Percentiles rank a stretch among this genome's conserved stretches.
Conservation (phyloP, 495 filamentous ascomycete genomes). For the Hypoxylon fuscum region DNA sequence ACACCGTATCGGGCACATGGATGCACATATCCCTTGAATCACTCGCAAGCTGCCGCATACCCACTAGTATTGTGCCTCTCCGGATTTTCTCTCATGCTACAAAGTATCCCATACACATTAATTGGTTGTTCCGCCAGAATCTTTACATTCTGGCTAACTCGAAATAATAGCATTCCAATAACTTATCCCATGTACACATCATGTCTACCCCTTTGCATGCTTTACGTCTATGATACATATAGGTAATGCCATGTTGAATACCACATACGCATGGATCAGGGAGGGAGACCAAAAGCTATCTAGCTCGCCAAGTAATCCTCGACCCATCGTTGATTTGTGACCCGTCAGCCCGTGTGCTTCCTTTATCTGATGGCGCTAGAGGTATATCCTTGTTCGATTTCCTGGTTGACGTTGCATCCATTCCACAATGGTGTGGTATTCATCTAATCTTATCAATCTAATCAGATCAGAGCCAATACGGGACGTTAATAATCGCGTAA, state of each 20-base stretch:
- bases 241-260: no score
- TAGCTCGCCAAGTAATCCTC: not conserved
- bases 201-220: no score
- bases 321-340: not conserved
- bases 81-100: slow-evolving; percentile 13
- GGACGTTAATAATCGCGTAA: slow-evolving; percentile 30
- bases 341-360: slow-evolving; percentile 5
- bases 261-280: no score
- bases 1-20: not conserved
- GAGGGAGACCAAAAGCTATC: no score
- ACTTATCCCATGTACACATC: no score
- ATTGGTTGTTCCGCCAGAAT: no score
- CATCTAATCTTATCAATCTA: slow-evolving; percentile 49
- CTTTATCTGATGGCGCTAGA: slow-evolving; percentile 42
- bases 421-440: slow-evolving; percentile 15
- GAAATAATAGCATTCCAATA: no score
- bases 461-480: slow-evolving; percentile 39
- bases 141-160: no score
- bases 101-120: no score
- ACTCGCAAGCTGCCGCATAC: not conserved
- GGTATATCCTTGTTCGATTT: slow-evolving; percentile 6
- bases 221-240: no score
- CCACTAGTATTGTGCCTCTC: slow-evolving; percentile 9
- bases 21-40: slow-evolving; percentile 8
- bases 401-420: slow-evolving; percentile 8